Percentiles rank a stretch among this genome's conserved stretches.
phyloP scores from a whole-genome alignment of 192 early-diverging fungal species.

The Helicostylum pulchrum region DNA sequence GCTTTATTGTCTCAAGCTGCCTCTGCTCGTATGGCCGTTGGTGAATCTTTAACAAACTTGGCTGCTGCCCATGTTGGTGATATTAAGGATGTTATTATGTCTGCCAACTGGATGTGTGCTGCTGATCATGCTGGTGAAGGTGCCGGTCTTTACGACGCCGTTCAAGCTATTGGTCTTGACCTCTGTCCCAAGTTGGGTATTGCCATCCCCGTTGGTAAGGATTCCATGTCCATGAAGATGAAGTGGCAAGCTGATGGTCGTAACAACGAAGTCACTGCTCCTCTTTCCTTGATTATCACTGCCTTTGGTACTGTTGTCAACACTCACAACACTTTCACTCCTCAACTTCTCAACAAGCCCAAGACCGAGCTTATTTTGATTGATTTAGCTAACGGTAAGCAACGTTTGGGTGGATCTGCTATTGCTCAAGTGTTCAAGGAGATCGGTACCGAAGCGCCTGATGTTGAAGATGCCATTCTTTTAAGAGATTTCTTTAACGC shows the following conservation, averaged over 20 bases:
- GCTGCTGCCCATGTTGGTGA: conserved; percentile 79
- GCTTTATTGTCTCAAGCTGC: conserved; percentile 84
- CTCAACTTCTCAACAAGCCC: conserved; percentile 61
- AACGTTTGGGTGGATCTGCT: conserved; percentile 90
- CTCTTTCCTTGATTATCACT: conserved; percentile 89
- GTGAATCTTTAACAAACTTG: conserved; percentile 89
- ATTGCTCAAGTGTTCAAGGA: conserved; percentile 94
- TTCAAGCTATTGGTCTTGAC: conserved; percentile 88
- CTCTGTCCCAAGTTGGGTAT: conserved; percentile 91
- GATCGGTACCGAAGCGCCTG: conserved; percentile 75
- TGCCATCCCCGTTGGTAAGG: conserved; percentile 97
- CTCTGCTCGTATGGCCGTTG: conserved; percentile 96
- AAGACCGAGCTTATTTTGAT: conserved; percentile 75
- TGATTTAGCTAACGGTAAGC: conserved; percentile 80
- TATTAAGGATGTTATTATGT: conserved; percentile 75
- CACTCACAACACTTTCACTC: conserved; percentile 83
- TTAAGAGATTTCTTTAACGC: conserved; percentile 80
- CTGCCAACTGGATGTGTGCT: conserved; percentile 99
- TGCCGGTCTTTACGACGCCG: conserved; percentile 87
- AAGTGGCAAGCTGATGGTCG: conserved; percentile 63
- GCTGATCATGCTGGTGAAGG: conserved; percentile 91
- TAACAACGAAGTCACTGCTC: conserved; percentile 73
- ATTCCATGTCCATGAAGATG: conserved; percentile 99
- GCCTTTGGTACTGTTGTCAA: conserved; percentile 90
- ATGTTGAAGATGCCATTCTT: conserved; percentile 70